Percentiles rank a stretch among this genome's conserved stretches.
phyloP scores from a whole-genome alignment of 345 rosid genomes.

The Theobroma cacao region DNA sequence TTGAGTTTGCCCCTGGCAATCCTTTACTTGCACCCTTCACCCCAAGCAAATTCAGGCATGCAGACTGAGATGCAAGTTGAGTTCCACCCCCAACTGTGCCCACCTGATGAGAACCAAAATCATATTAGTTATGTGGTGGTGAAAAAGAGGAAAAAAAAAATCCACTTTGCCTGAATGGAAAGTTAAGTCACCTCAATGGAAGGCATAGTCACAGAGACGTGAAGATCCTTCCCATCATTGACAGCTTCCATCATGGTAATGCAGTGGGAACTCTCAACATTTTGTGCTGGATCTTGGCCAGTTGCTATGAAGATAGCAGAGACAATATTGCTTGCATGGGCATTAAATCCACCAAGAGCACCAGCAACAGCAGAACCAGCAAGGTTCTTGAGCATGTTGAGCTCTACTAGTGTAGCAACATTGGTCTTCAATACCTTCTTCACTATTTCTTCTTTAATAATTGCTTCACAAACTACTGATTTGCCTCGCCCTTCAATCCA shows the following conservation, averaged over 20 bases:
- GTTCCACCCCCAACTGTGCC: slow-evolving; percentile 62
- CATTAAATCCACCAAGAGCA: slow-evolving; percentile 45
- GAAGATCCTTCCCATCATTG: slow-evolving; percentile 45
- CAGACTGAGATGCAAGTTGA: slow-evolving; percentile 54
- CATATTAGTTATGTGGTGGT: not conserved
- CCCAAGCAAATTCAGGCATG: slow-evolving; percentile 54
- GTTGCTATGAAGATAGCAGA: slow-evolving; percentile 50
- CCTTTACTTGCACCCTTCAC: slow-evolving; percentile 51
- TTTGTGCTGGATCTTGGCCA: slow-evolving; percentile 59
- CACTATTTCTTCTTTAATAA: slow-evolving; percentile 38
- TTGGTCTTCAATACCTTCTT: slow-evolving; percentile 39
- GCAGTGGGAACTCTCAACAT: slow-evolving; percentile 52
- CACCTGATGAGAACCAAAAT: slow-evolving; percentile 26
- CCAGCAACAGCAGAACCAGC: slow-evolving; percentile 51
- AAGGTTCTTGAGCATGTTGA: slow-evolving; percentile 52
- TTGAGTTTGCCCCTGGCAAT: slow-evolving; percentile 40
- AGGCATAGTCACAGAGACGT: slow-evolving; percentile 50
- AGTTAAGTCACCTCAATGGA: slow-evolving; percentile 38
- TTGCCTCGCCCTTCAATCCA: slow-evolving; percentile 59
- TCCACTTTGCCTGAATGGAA: not conserved
- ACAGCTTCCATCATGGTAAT: slow-evolving; percentile 59
- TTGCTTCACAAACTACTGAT: slow-evolving; percentile 53
- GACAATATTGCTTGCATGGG: slow-evolving; percentile 47
- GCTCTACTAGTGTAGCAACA: slow-evolving; percentile 40
- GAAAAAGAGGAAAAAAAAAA: not conserved